These are phyloP conservation scores for Epichloe gansuensis DNA, from an alignment of 2,329 filamentous ascomycete species.

Conservation along the genomic window DNA sequence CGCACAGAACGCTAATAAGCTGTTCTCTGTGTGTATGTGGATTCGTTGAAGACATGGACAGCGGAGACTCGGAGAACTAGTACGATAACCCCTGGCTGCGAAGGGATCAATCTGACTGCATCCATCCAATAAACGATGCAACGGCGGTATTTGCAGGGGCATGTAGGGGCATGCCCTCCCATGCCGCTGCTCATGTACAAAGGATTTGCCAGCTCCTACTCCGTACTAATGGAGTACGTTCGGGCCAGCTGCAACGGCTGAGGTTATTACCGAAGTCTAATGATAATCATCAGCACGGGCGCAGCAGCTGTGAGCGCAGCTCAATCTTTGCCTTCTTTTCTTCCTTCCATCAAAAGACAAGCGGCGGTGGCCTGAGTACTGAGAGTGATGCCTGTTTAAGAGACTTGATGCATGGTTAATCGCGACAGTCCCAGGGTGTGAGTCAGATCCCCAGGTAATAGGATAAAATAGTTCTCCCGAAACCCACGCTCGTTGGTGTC, in stretches of 20 bases:
- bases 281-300: neutral
- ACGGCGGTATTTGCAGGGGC: neutral
- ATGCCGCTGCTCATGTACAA: neutral
- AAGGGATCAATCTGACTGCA: neutral
- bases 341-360: neutral
- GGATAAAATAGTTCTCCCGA: neutral
- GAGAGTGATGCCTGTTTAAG: neutral
- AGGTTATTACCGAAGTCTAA: neutral
- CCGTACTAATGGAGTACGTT: too few species aligned
- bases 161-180: neutral
- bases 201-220: too few species aligned
- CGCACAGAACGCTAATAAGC: conserved; percentile 2
- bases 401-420: neutral
- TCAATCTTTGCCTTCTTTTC: too few species aligned
- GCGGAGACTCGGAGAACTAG: neutral
- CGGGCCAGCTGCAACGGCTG: neutral
- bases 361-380: neutral
- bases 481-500: neutral
- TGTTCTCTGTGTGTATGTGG: neutral
- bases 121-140: neutral
- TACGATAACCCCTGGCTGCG: neutral
- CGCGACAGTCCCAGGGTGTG: neutral
- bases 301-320: too few species aligned
- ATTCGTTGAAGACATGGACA: neutral
- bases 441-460: neutral